Conservation (phyloP, 305 asterid genomes). For the Galium porrigens region DNA sequence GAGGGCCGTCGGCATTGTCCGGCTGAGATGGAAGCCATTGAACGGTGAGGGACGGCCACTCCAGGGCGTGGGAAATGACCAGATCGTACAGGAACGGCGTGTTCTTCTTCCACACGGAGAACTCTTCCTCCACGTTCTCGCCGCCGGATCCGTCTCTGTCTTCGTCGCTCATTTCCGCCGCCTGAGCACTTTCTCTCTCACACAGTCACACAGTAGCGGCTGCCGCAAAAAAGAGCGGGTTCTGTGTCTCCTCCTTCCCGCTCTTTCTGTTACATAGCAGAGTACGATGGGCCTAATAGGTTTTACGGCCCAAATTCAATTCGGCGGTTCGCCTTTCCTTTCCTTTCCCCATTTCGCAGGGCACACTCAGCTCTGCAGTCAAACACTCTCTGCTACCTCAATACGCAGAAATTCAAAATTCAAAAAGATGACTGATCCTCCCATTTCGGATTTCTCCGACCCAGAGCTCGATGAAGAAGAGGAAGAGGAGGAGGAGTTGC, state of each 20-base stretch:
- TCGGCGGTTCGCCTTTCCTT: neutral
- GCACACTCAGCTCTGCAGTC: too few species aligned
- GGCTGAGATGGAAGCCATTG: slow-evolving; percentile 64
- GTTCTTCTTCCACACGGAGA: slow-evolving; percentile 86
- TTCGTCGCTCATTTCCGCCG: slow-evolving; percentile 17
- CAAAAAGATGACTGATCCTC: neutral
- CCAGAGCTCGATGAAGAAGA: neutral
- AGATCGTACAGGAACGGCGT: slow-evolving; percentile 73
- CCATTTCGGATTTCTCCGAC: neutral
- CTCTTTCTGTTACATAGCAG: slow-evolving; percentile 13
- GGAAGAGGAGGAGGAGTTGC: neutral
- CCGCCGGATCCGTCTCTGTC: slow-evolving; percentile 27
- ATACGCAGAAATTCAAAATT: too few species aligned
- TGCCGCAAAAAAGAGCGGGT: neutral
- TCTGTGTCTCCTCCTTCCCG: slow-evolving; percentile 31
- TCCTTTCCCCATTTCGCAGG: too few species aligned
- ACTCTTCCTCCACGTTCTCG: slow-evolving; percentile 65
- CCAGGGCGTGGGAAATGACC: slow-evolving; percentile 69
- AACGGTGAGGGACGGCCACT: slow-evolving; percentile 97
- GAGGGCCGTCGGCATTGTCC: slow-evolving; percentile 28
- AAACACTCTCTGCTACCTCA: too few species aligned
- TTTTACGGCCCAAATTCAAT: neutral
- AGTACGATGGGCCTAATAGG: neutral
- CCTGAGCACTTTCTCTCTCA: slow-evolving; percentile 5
- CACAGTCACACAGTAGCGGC: neutral